Conservation (phyloP, 768 basidiomycete species). For the Tricholoma sp. region DNA sequence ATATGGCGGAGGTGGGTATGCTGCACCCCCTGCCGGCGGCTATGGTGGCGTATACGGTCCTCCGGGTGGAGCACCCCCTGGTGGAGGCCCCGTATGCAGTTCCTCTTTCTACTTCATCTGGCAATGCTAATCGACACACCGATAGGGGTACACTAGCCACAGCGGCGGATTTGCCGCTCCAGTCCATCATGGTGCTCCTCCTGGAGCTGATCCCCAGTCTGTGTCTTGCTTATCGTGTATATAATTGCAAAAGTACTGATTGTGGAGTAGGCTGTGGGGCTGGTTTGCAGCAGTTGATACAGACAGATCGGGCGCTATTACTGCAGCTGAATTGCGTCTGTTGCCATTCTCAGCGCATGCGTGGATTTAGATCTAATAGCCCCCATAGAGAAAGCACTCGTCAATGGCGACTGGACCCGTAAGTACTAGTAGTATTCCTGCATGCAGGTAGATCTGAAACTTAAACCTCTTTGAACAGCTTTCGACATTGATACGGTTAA, state of each 20-base stretch:
- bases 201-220: slow-evolving; percentile 75
- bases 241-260: background rate
- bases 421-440: slow-evolving; percentile 27
- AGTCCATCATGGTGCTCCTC: slow-evolving; percentile 40
- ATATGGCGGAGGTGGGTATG: slow-evolving; percentile 11
- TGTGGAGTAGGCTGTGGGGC: slow-evolving; percentile 51
- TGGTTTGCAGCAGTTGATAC: slow-evolving; percentile 71
- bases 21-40: slow-evolving; percentile 19
- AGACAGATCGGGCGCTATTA: slow-evolving; percentile 65
- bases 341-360: slow-evolving; percentile 7
- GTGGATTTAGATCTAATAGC: background rate
- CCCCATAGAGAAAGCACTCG: slow-evolving; percentile 38
- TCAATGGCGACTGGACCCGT: slow-evolving; percentile 75
- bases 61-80: slow-evolving; percentile 21
- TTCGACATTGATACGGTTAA: slow-evolving; percentile 88
- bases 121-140: background rate
- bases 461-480: slow-evolving; percentile 31
- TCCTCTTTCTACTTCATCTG: background rate
- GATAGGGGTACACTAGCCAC: slow-evolving; percentile 22
- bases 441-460: background rate
- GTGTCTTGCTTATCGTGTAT: slow-evolving; percentile 17
- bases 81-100: slow-evolving; percentile 18
- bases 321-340: slow-evolving; percentile 63
- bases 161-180: slow-evolving; percentile 34
- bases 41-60: slow-evolving; percentile 18